These are phyloP conservation scores for Ceraceosorus guamensis DNA, from an alignment of 1,284 basidiomycete genomes.

Conservation along the genomic window DNA sequence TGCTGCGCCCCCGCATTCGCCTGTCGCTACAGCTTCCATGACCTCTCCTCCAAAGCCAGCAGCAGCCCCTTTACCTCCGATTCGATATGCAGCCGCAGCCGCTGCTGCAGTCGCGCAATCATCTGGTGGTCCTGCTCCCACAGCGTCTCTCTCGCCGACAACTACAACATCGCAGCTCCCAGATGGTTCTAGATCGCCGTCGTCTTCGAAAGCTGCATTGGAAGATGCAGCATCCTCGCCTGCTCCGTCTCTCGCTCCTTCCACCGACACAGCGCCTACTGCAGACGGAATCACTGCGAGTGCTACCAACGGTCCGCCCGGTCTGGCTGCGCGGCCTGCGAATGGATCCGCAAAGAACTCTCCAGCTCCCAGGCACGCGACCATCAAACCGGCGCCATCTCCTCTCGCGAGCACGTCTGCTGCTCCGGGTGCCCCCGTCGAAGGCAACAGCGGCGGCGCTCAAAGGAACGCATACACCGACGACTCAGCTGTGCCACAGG, in stretches of 20 bases:
- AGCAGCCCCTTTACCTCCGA: conserved; percentile 56
- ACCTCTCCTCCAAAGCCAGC: conserved; percentile 28
- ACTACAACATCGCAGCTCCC: too few relatives aligned
- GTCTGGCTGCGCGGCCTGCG: conserved; percentile 3
- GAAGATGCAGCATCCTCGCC: conserved; percentile 8
- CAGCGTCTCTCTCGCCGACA: too few relatives aligned
- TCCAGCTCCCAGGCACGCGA: conserved; percentile 4
- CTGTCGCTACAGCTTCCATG: conserved; percentile 20
- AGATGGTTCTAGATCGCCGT: neutral
- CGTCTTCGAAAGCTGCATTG: conserved; percentile 15
- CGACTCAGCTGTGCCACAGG: neutral
- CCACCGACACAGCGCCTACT: neutral
- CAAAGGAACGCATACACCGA: too few relatives aligned
- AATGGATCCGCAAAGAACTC: too few relatives aligned
- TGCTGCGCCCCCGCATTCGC: conserved; percentile 22
- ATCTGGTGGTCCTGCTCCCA: too few relatives aligned
- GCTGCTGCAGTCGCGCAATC: conserved; percentile 59
- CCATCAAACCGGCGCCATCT: neutral
- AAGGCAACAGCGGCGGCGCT: conserved; percentile 7
- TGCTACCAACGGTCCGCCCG: conserved; percentile 12
- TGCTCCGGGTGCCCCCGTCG: neutral
- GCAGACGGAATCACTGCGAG: too few relatives aligned
- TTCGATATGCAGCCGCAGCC: conserved; percentile 83
- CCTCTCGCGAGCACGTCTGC: neutral
- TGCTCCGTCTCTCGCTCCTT: conserved; percentile 4